Evolutionary conservation across 1,139 yeast species (phyloP), one percentile per base, ranked within the genome.

Genomic region (Blastobotrys capitulatus): DNA sequence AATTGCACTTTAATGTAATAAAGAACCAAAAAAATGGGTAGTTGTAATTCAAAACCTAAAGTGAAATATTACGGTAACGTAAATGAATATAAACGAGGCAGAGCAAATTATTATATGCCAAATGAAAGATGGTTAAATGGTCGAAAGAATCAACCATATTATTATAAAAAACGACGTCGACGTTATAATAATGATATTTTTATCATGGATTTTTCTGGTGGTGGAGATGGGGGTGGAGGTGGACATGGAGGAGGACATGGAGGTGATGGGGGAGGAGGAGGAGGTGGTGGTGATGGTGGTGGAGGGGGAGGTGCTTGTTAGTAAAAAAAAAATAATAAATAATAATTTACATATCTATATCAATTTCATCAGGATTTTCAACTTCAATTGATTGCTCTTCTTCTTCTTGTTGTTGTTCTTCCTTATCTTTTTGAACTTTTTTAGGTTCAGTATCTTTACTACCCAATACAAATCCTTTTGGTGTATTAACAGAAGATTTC

Each of bases 291-390:
- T 22, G 32, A 13, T 9, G 32, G 32, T 12, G 32, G 32, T 29
- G 32, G 25, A 22, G 25, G 25, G 7, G 25, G 25, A 5, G 25
- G 25, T 22, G 25, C 25, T 22, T 22, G 25, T 22, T 22, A n/a
- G n/a, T n/a, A n/a, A n/a, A n/a, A n/a, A n/a, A n/a, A n/a, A n/a
- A n/a, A n/a, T n/a, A n/a, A n/a, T n/a, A n/a, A n/a, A n/a, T n/a
- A n/a, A n/a, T n/a, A n/a, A 22, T 19, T 57, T 54, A 67, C 69
- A 85, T 70, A 48, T 80, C 83, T 46, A 80, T 61, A 35, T 83
- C 88, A 42, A 86, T 83, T 44, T 80, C 83, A 58, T 85, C 88
- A 0, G 86, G 84, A 60, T 85, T 84, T 9, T 51, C 56, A 4
- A 51, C 54, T 6, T 6, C 19, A 6, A 16, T 26, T 15, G 40